Conservation (phyloP, 805 yeast genomes). For the Dipodascus albidus region DNA sequence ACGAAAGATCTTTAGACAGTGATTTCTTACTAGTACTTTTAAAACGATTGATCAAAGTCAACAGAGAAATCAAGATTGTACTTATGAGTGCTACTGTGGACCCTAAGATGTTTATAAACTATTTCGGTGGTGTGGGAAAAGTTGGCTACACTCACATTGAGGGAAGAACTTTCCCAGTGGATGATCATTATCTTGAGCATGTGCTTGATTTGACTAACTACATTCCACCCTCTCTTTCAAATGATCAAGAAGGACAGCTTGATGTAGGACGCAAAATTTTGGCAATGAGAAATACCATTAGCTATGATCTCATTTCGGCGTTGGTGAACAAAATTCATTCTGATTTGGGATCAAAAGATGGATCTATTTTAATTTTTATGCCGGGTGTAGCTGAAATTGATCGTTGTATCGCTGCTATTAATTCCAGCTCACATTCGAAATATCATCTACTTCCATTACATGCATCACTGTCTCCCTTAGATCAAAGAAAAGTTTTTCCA, state of each 20-base stretch:
- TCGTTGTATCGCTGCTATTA: conserved; percentile 33
- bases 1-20: conserved; percentile 85
- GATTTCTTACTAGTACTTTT: conserved; percentile 74
- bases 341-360: conserved; percentile 36
- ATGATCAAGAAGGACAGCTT: conserved; percentile 11
- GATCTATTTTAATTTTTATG: conserved; percentile 74
- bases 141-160: conserved; percentile 69
- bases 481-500: conserved; percentile 68
- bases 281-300: conserved; percentile 34
- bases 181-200: conserved; percentile 62
- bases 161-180: conserved; percentile 89
- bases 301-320: conserved; percentile 57
- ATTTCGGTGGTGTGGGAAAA: conserved; percentile 35
- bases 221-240: conserved; percentile 17
- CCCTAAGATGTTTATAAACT: conserved; percentile 49
- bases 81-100: conserved; percentile 94
- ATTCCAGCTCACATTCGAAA: conserved; percentile 23
- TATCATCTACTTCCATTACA: conserved; percentile 64
- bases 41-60: conserved; percentile 39
- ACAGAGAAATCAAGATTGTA: conserved; percentile 48
- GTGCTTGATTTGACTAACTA: conserved; percentile 49
- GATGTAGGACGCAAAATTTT: conserved; percentile 23
- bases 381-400: conserved; percentile 89
- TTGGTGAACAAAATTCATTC: conserved; percentile 44
- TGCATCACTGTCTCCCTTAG: conserved; percentile 73